Evolutionary conservation across 352 stramenopile species (phyloP), one percentile per base, ranked within the genome.

Genomic region (Peronospora farinosa): DNA sequence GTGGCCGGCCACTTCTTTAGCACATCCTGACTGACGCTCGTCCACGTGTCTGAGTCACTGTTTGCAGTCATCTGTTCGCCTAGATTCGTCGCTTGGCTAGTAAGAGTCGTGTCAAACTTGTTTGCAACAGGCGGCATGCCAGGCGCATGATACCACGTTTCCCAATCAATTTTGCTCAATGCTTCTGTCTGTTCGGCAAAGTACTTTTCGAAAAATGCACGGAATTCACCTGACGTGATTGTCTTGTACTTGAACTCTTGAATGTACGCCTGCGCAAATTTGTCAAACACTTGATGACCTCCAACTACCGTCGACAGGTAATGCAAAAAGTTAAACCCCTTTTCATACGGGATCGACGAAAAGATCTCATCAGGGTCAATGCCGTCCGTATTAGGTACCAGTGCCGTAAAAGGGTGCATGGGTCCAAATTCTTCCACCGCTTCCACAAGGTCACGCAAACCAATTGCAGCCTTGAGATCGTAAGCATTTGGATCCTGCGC

Each of bases 311-410:
- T 67, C 25, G 69, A 70, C 57, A 98, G 91, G 49, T 94, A 81
- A 28, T 82, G 53, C 7, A 89, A 63, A 55, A 92, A 92, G 33
- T 77, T 77, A 47, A 81, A 88, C 6, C 81, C 84, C 71, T 98
- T 98, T 67, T 99, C 96, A 66, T 99, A 99, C 13, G 95, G 90
- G 0, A 98, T 78, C 12, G 65, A 82, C 30, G 80, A 97, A 67
- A 98, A 98, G 10, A 91, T 80, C 52, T 98, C 93, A 66, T 98
- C 96, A 4, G 96, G 96, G 67, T 98, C 96, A n/a, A 86, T 66
- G 46, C 88, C 86, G 13, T 91, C 82, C 2, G 86, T 54, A 21
- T 88, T 57, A 0, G 88, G 82, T 27, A 98, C 82, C 12, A 98
- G 47, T 39, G 75, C 77, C 27, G 91, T 98, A 57, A 96, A 96